Conservation (phyloP, 768 basidiomycete genomes). For the Leccinellum rugosiceps region DNA sequence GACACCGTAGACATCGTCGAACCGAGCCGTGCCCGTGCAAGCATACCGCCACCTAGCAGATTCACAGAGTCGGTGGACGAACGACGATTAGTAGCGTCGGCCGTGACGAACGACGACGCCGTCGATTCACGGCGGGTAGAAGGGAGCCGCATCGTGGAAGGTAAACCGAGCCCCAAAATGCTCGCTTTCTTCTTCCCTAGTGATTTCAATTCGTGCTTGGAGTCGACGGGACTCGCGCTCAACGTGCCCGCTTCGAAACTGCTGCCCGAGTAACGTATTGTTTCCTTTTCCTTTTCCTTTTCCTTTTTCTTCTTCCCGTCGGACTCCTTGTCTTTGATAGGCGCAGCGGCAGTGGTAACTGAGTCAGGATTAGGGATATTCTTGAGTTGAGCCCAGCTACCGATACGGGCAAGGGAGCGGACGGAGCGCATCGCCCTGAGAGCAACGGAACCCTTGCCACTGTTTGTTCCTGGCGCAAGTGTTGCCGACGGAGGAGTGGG, state of each 20-base stretch:
- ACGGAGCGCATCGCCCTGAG: conserved; percentile 77
- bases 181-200: conserved; percentile 52
- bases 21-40: conserved; percentile 34
- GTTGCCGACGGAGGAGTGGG: conserved; percentile 30
- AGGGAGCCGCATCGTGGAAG: conserved; percentile 51
- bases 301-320: conserved; percentile 35
- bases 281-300: conserved; percentile 35
- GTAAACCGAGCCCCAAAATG: conserved; percentile 60
- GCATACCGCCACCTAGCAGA: conserved; percentile 29
- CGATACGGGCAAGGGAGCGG: conserved; percentile 65
- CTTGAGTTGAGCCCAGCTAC: conserved; percentile 66
- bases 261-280: conserved; percentile 49
- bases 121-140: conserved; percentile 34
- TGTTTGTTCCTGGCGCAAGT: conserved; percentile 29
- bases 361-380: conserved; percentile 33
- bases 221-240: conserved; percentile 34
- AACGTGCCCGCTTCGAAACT: conserved; percentile 68
- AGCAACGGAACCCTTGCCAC: conserved; percentile 61
- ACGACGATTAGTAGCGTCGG: conserved; percentile 11
- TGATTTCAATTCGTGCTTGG: conserved; percentile 30
- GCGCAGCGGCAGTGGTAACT: conserved; percentile 23
- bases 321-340: conserved; percentile 28
- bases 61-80: conserved; percentile 34
- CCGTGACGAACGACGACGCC: conserved; percentile 31
- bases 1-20: conserved; percentile 40